Evolutionary conservation across 2,329 filamentous ascomycete genomes (phyloP).

Genomic region (Trichoderma afroharzianum): DNA sequence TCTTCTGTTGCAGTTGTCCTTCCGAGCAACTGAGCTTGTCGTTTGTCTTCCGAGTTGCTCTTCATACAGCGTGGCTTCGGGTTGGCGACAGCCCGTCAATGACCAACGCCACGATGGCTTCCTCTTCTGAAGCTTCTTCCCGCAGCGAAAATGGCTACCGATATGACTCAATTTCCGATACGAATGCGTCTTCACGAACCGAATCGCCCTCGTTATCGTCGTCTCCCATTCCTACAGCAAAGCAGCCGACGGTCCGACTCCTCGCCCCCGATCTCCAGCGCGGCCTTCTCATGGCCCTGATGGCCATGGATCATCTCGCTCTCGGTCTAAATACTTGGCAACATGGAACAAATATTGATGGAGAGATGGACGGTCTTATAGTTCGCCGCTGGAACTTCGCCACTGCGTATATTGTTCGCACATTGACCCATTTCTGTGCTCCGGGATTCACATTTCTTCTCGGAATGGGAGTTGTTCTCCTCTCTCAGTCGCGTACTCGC

Average conservation of each 20-base stretch:
- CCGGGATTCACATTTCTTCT: constrained; percentile 45
- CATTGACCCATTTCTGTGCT: constrained; percentile 43
- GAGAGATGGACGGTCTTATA: constrained; percentile 35
- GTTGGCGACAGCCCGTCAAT: neutral
- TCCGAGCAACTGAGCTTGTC: neutral
- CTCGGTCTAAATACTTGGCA: constrained; percentile 39
- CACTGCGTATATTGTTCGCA: constrained; percentile 37
- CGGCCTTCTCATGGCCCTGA: constrained; percentile 42
- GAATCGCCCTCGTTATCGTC: neutral
- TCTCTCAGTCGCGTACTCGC: constrained; percentile 38
- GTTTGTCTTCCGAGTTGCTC: neutral
- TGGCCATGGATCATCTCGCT: constrained; percentile 44
- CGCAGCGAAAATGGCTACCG: constrained; percentile 16
- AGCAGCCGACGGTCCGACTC: constrained; percentile 27
- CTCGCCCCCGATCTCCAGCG: constrained; percentile 44
- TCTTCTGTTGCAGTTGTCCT: neutral
- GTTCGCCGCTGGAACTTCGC: constrained; percentile 38
- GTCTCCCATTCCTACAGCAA: neutral
- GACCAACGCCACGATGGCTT: neutral
- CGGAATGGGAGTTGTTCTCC: constrained; percentile 44
- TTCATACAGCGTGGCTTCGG: neutral
- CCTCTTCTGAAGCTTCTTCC: neutral
- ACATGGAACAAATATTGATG: constrained; percentile 37
- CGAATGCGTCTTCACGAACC: neutral
- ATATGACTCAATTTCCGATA: constrained; percentile 17